Evolutionary conservation across 306 rosid genomes (phyloP).

Genomic region (peach (Prunus persica)): Prunus_persica_NCBIv2 NC_034013.1:12764001-12764500

Average conservation of each 20-base stretch:
- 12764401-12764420: background rate
- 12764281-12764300: slow-evolving; percentile 59
- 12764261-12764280: slow-evolving; percentile 12
- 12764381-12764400: background rate
- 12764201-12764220: background rate
- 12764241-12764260: background rate
- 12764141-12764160: background rate
- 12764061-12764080: background rate
- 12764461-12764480: slow-evolving; percentile 53
- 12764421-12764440: slow-evolving; percentile 6
- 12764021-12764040: background rate
- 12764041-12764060: background rate
- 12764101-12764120: background rate
- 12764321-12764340: slow-evolving; percentile 57
- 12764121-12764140: background rate
- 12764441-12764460: background rate
- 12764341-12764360: slow-evolving; percentile 63
- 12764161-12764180: background rate
- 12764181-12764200: background rate
- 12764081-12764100: background rate
- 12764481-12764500: slow-evolving; percentile 56
- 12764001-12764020: background rate
- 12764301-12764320: slow-evolving; percentile 56
- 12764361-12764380: slow-evolving; percentile 47
- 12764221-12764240: background rate